These are phyloP conservation scores for Besnoitia besnoiti DNA, from an alignment of 169 alveolate genomes.

Conservation along the genomic window DNA sequence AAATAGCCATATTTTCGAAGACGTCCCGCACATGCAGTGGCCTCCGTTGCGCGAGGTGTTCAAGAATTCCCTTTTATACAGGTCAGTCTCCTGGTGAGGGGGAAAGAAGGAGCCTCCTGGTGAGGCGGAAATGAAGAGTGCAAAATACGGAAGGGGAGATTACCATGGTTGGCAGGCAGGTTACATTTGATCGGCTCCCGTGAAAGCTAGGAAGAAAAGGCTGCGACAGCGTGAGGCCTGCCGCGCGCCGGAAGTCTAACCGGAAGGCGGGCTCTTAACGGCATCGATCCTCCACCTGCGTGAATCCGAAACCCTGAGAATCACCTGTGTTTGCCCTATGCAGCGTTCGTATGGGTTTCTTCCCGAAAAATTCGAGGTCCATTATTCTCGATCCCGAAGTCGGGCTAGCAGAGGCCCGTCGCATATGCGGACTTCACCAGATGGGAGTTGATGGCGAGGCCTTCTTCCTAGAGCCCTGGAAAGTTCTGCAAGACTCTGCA, in stretches of 20 bases:
- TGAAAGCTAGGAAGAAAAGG: neutral
- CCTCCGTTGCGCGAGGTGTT: slow-evolving; percentile 72
- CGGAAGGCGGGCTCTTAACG: too few species aligned
- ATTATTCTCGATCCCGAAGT: slow-evolving; percentile 68
- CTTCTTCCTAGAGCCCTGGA: slow-evolving; percentile 65
- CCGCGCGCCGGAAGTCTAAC: too few species aligned
- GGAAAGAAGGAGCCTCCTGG: neutral
- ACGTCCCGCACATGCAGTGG: slow-evolving; percentile 75
- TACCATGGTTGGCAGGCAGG: neutral
- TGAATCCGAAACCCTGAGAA: too few species aligned
- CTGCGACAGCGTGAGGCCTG: neutral
- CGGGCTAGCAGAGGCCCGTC: slow-evolving; percentile 70
- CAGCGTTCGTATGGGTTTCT: slow-evolving; percentile 72
- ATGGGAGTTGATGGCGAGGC: slow-evolving; percentile 59
- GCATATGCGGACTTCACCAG: slow-evolving; percentile 50
- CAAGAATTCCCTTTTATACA: slow-evolving; percentile 71
- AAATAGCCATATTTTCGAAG: slow-evolving; percentile 72
- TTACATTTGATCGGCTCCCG: neutral
- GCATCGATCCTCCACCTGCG: too few species aligned
- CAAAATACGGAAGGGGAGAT: neutral
- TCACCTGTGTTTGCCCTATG: neutral
- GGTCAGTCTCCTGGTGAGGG: slow-evolving; percentile 35
- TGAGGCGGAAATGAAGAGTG: neutral
- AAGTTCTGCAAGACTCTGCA: slow-evolving; percentile 56
- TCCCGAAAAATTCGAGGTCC: slow-evolving; percentile 73